Percentiles rank a stretch among this genome's conserved stretches.
These are phyloP conservation scores for Botryotinia convoluta DNA, from an alignment of 2,329 filamentous ascomycete genomes.

Conservation along the genomic window DNA sequence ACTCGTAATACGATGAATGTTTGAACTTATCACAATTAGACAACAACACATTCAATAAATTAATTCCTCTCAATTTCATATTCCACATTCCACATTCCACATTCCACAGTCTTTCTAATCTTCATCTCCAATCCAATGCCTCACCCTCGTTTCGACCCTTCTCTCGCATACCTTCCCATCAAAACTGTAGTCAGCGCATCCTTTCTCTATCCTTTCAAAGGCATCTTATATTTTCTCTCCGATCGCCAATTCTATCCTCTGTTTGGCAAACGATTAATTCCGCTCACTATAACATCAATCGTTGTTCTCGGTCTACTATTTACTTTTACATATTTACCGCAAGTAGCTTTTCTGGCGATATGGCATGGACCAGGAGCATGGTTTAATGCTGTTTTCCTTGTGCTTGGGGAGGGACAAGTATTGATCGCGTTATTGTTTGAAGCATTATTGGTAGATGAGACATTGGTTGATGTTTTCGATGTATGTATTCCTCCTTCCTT, in stretches of 20 bases:
- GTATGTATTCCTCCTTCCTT: conserved; percentile 41
- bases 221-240: conserved; percentile 76
- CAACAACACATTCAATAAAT: neutral
- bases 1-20: neutral
- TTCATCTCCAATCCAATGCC: neutral
- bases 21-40: neutral
- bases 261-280: conserved; percentile 72
- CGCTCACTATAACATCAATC: conserved; percentile 75
- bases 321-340: conserved; percentile 81
- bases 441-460: conserved; percentile 78
- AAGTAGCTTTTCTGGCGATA: conserved; percentile 83
- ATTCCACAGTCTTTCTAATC: neutral
- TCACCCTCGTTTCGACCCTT: conserved; percentile 9
- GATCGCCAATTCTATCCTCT: conserved; percentile 82
- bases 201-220: conserved; percentile 58
- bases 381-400: conserved; percentile 82
- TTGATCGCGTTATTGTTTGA: conserved; percentile 58
- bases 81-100: neutral
- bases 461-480: conserved; percentile 79
- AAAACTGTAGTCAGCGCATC: conserved; percentile 34
- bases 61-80: neutral
- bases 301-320: conserved; percentile 86
- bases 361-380: conserved; percentile 89
- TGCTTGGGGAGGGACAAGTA: conserved; percentile 66
- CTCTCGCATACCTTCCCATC: conserved; percentile 24